phyloP scores from a whole-genome alignment of 1,284 basidiomycete species.

The Apiotrichum sp. region DNA sequence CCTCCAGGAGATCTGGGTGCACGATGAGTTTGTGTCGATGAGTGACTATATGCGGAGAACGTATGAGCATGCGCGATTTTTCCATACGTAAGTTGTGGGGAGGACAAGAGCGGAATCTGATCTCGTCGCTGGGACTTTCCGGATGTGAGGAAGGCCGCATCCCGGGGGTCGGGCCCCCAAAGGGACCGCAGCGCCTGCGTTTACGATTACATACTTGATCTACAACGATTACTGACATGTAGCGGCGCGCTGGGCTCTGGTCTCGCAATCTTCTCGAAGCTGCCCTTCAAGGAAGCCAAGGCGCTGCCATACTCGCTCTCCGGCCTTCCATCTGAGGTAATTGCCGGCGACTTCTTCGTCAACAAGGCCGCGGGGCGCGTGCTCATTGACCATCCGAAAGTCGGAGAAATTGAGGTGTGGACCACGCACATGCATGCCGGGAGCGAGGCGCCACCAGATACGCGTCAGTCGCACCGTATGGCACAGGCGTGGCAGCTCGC shows the following conservation, averaged over 20 bases:
- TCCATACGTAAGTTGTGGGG: slow-evolving; percentile 66
- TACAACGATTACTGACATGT: slow-evolving; percentile 2
- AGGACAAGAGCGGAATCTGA: background rate
- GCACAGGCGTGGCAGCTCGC: slow-evolving; percentile 93
- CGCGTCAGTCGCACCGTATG: slow-evolving; percentile 78
- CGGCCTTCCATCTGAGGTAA: slow-evolving; percentile 82
- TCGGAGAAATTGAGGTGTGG: slow-evolving; percentile 83
- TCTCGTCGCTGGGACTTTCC: too few species aligned
- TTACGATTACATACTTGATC: too few species aligned
- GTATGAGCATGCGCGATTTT: slow-evolving; percentile 79
- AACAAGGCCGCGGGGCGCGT: slow-evolving; percentile 88
- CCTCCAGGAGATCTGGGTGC: slow-evolving; percentile 94
- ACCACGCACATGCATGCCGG: slow-evolving; percentile 90
- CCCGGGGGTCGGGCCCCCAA: too few species aligned
- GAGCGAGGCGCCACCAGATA: slow-evolving; percentile 75
- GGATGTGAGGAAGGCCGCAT: too few species aligned
- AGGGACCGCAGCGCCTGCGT: too few species aligned
- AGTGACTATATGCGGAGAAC: slow-evolving; percentile 56
- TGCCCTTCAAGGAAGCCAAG: slow-evolving; percentile 71
- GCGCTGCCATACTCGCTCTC: slow-evolving; percentile 84
- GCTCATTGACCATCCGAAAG: slow-evolving; percentile 65
- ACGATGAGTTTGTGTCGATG: slow-evolving; percentile 74
- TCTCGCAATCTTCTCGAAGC: slow-evolving; percentile 81
- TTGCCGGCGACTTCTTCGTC: slow-evolving; percentile 93
- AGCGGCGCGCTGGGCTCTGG: slow-evolving; percentile 94